phyloP scores from a whole-genome alignment of 805 yeast genomes.

The Limtongozyma cylindracea region DNA sequence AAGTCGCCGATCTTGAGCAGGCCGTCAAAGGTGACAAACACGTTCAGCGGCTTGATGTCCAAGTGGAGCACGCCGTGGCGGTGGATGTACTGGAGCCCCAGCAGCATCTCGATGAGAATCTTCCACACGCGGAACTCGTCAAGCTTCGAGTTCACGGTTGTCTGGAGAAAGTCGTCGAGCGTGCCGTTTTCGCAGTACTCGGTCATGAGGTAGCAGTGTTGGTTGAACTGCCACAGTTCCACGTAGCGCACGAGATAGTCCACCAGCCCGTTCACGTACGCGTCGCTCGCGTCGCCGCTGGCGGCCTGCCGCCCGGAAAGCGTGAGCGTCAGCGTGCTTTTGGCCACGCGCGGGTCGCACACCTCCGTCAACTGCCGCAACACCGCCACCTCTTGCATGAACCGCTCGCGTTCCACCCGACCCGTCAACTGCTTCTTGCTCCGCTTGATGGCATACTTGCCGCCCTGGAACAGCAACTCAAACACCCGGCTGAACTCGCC shows the following conservation, averaged over 20 bases:
- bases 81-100: slow-evolving; percentile 67
- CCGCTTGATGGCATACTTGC: slow-evolving; percentile 70
- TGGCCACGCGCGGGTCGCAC: slow-evolving; percentile 10
- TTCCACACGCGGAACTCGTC: slow-evolving; percentile 99
- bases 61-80: slow-evolving; percentile 51
- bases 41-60: slow-evolving; percentile 88
- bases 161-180: slow-evolving; percentile 53
- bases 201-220: slow-evolving; percentile 71
- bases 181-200: slow-evolving; percentile 92
- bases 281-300: too few species aligned
- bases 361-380: slow-evolving; percentile 16
- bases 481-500: slow-evolving; percentile 87
- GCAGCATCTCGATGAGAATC: slow-evolving; percentile 59
- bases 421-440: slow-evolving; percentile 36
- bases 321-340: too few species aligned
- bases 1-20: slow-evolving; percentile 86
- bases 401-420: slow-evolving; percentile 27
- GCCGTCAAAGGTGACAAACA: slow-evolving; percentile 88
- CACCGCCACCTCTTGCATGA: slow-evolving; percentile 60
- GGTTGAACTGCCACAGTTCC: slow-evolving; percentile 67
- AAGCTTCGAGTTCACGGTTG: slow-evolving; percentile 41
- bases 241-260: slow-evolving; percentile 48
- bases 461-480: slow-evolving; percentile 43
- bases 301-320: too few species aligned
- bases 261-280: too few species aligned